Evolutionary conservation across 2,329 filamentous ascomycete genomes (phyloP), one percentile per base, ranked within the genome.

Genomic region (Alternaria triticina): DNA sequence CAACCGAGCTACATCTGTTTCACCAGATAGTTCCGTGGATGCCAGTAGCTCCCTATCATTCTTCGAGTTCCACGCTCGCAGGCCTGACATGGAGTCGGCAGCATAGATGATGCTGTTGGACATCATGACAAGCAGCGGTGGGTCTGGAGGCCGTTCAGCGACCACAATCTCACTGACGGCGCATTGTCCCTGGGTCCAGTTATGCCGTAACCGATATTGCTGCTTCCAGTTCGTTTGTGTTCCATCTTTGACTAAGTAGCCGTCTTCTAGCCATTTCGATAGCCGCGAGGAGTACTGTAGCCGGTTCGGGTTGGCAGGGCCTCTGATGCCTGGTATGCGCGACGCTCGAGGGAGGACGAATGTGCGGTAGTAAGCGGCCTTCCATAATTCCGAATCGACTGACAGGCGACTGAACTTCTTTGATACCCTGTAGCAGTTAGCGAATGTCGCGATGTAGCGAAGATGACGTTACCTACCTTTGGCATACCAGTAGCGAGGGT

Each of bases 311-410:
- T 78, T 63, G 30, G 59, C 62, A 3, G 78, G 69, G 40, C 83
- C 82, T 72, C 82, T 86, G 33, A 91, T 86, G 22, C 91, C 90
- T 0, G 92, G 91, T 59, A 95, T 89, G 61, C 91, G 88, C 69
- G 91, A 86, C 36, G 91, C 91, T 74, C 94, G 88, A 43, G 93
- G 94, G 36, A 92, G 86, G 28, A 97, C 92, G 80, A 97, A 98
- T 66, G 91, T 90, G 25, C 89, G 86, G 81, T 96, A 97, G 81
- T 97, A 99, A 54, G 93, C 88, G 13, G 87, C 86, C 78, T 95
- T 96, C 96, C 96, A 99, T 60, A 98, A 83, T 77, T 97, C 93
- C 1, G 91, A 91, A 79, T 98, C 96, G 58, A 87, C 86, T 8
- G 92, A 87, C 17, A 98, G 86, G 43, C 84, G 85, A 70, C 89